phyloP scores from a whole-genome alignment of 139 green algal genomes.

The Chlamydomonas sphaeroides region DNA sequence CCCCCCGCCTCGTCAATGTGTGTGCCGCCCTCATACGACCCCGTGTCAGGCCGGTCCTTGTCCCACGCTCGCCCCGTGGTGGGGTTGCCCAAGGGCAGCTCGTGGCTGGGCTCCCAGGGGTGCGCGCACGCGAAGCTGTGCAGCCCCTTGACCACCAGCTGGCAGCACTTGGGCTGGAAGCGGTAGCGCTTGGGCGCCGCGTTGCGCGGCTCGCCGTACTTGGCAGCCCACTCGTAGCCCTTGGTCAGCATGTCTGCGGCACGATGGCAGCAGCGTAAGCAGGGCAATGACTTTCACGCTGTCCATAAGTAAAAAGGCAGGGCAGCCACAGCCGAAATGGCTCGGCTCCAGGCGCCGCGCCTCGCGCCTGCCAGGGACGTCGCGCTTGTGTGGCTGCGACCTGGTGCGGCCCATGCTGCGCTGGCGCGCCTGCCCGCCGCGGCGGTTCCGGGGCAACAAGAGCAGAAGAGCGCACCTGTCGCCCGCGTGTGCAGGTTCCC shows the following conservation, averaged over 20 bases:
- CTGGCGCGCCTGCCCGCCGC: no score
- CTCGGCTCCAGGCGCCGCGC: no score
- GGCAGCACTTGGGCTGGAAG: constrained; percentile 54
- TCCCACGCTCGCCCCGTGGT: constrained; percentile 49
- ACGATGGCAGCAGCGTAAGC: no score
- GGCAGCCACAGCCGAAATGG: no score
- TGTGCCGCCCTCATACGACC: constrained; percentile 44
- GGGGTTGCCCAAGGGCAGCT: constrained; percentile 51
- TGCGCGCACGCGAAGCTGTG: constrained; percentile 8
- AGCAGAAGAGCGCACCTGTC: constrained; percentile 41
- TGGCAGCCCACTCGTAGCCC: constrained; percentile 55
- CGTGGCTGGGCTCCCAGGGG: constrained; percentile 16
- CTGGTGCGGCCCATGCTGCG: no score
- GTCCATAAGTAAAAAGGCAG: background rate
- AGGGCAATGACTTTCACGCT: no score
- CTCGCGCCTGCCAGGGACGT: no score
- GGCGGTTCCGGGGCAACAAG: no score
- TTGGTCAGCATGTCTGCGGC: constrained; percentile 50
- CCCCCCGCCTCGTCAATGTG: constrained; percentile 7
- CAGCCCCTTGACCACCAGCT: background rate
- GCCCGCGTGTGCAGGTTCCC: constrained; percentile 45
- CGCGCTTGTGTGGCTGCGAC: no score
- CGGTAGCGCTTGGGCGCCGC: constrained; percentile 40
- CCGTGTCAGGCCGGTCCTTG: constrained; percentile 47
- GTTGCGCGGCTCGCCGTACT: constrained; percentile 51